Percentiles rank a stretch among this genome's conserved stretches.
Conservation (phyloP, 805 yeast species). For the Kurtzmaniella cleridarum region DNA sequence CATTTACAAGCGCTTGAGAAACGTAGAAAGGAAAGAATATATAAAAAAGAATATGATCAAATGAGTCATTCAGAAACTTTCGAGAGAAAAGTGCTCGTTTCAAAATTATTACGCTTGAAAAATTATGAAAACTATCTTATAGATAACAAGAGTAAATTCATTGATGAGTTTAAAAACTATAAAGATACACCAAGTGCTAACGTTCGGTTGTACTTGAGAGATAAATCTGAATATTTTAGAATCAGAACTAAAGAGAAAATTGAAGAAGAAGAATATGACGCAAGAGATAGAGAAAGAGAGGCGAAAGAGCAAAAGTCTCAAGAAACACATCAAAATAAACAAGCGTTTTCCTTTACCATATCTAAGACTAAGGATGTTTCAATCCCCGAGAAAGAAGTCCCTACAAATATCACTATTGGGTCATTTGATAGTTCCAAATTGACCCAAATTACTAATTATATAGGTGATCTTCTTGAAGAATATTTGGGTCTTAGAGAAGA, state of each 20-base stretch:
- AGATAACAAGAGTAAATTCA: constrained; percentile 27
- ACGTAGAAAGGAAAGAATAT: constrained; percentile 17
- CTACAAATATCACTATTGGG: not conserved
- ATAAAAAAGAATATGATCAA: constrained; percentile 9
- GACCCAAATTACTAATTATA: constrained; percentile 9
- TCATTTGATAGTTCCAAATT: constrained; percentile 5
- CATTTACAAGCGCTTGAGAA: constrained; percentile 14
- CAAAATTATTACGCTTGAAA: constrained; percentile 15
- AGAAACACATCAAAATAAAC: not conserved
- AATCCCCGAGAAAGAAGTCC: not conserved
- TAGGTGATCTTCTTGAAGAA: constrained; percentile 44
- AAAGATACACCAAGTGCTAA: constrained; percentile 11
- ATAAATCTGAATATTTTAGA: constrained; percentile 41
- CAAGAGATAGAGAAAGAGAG: constrained; percentile 32
- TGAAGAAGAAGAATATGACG: constrained; percentile 42
- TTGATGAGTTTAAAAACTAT: constrained; percentile 26
- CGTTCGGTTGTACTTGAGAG: constrained; percentile 26
- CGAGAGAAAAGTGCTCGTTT: constrained; percentile 16
- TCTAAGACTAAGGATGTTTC: not conserved
- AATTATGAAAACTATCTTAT: constrained; percentile 35
- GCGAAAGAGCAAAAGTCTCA: constrained; percentile 12
- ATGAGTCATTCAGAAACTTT: constrained; percentile 10
- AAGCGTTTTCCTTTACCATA: constrained; percentile 1
- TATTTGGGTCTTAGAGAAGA: constrained; percentile 51
- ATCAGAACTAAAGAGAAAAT: constrained; percentile 28